Percentiles rank a stretch among this genome's conserved stretches.
These are phyloP conservation scores for Mycothermus thermophilus DNA, from an alignment of 495 filamentous ascomycete genomes.

Conservation along the genomic window DNA sequence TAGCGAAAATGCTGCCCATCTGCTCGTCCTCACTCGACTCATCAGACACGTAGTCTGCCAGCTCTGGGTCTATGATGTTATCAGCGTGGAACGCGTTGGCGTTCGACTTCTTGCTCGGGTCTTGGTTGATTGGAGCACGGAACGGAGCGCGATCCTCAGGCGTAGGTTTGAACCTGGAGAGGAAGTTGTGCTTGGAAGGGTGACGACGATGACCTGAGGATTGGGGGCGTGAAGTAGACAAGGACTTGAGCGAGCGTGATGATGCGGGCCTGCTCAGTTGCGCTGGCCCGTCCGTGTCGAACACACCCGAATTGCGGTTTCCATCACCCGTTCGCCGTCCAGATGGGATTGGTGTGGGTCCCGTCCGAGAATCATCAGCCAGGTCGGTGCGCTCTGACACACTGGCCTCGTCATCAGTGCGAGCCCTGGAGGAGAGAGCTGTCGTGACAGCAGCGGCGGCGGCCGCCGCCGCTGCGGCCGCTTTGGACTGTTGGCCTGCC, in stretches of 20 bases:
- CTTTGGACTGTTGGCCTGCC: slow-evolving; percentile 31
- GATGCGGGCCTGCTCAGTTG: slow-evolving; percentile 72
- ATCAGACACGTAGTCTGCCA: slow-evolving; percentile 92
- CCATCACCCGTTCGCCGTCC: slow-evolving; percentile 65
- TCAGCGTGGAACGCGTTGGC: slow-evolving; percentile 91
- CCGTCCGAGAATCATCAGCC: too few relatives aligned
- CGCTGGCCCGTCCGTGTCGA: slow-evolving; percentile 64
- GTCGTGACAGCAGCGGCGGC: slow-evolving; percentile 5
- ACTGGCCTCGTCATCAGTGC: slow-evolving; percentile 25
- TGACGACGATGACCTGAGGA: slow-evolving; percentile 70
- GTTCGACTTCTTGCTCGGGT: slow-evolving; percentile 41
- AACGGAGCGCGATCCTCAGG: slow-evolving; percentile 72
- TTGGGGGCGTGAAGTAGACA: slow-evolving; percentile 50
- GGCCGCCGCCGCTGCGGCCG: slow-evolving; percentile 9
- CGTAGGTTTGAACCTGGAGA: slow-evolving; percentile 43
- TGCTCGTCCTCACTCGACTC: slow-evolving; percentile 87
- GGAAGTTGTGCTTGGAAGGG: slow-evolving; percentile 70
- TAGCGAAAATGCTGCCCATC: slow-evolving; percentile 70
- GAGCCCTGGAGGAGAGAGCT: too few relatives aligned
- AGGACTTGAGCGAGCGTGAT: slow-evolving; percentile 78
- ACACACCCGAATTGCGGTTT: slow-evolving; percentile 72
- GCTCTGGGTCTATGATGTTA: slow-evolving; percentile 93
- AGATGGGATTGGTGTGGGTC: too few relatives aligned
- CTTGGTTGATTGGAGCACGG: slow-evolving; percentile 60
- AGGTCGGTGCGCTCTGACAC: slow-evolving; percentile 30